Conservation (phyloP, 1,284 basidiomycete genomes). For the Coniophora puteana region DNA sequence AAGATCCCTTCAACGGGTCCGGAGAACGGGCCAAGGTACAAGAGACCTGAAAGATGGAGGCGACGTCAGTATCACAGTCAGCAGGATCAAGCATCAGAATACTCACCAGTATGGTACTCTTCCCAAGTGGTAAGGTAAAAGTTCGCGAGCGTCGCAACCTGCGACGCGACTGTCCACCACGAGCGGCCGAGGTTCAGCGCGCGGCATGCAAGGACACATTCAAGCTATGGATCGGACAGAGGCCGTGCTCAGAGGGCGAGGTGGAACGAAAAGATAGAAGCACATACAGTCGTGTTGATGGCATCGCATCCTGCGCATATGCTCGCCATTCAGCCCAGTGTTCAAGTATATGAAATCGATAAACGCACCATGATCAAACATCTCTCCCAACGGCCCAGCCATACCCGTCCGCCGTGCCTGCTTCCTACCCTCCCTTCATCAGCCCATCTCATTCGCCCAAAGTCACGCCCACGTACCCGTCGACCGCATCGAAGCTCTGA, state of each 20-base stretch:
- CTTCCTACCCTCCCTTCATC: conserved; percentile 52
- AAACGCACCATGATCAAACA: conserved; percentile 90
- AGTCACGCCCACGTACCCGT: conserved; percentile 55
- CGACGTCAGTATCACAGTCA: neutral
- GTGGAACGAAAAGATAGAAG: too few relatives aligned
- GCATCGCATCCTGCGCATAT: conserved; percentile 78
- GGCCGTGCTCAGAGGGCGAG: too few relatives aligned
- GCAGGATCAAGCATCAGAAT: neutral
- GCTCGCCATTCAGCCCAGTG: neutral
- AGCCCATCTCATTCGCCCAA: neutral
- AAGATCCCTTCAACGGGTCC: conserved; percentile 97
- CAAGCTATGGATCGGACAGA: conserved; percentile 65
- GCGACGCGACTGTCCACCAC: conserved; percentile 93
- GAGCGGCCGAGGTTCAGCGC: conserved; percentile 90
- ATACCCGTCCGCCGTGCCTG: conserved; percentile 94
- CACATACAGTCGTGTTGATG: conserved; percentile 85
- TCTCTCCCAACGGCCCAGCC: conserved; percentile 93
- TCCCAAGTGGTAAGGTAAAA: conserved; percentile 99
- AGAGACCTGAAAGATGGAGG: conserved; percentile 48
- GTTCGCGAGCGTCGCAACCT: conserved; percentile 85
- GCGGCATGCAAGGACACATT: conserved; percentile 77
- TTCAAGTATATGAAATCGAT: neutral
- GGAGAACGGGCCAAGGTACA: conserved; percentile 92
- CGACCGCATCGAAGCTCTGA: conserved; percentile 87
- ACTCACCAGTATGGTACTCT: conserved; percentile 87